Conservation (phyloP, 2,329 filamentous ascomycete genomes). For the Cyclaneusma minus region DNA sequence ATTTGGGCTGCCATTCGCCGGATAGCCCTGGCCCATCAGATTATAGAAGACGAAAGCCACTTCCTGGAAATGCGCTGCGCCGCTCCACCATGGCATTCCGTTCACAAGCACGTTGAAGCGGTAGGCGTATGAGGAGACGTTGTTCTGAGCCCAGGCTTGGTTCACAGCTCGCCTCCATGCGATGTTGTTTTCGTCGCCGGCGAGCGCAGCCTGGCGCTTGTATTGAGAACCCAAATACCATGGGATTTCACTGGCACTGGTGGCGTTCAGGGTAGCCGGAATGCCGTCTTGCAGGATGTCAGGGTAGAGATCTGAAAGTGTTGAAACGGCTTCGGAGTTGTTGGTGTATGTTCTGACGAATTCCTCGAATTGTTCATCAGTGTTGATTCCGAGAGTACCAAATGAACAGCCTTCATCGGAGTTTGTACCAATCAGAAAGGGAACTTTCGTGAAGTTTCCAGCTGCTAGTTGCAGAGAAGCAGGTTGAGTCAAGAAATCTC, state of each 20-base stretch:
- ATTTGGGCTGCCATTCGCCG: conserved; percentile 15
- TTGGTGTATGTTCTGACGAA: conserved; percentile 1
- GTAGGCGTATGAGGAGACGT: conserved; percentile 39
- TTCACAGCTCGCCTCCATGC: conserved; percentile 37
- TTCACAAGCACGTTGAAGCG: conserved; percentile 41
- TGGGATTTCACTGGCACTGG: neutral
- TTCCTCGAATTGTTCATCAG: conserved; percentile 29
- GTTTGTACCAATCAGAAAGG: conserved; percentile 47
- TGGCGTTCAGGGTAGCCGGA: conserved; percentile 21
- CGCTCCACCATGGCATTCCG: conserved; percentile 24
- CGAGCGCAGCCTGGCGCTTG: conserved; percentile 7
- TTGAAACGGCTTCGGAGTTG: conserved; percentile 16
- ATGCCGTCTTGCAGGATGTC: conserved; percentile 31
- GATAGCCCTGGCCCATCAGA: conserved; percentile 13
- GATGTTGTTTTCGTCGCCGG: conserved; percentile 25
- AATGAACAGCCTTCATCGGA: conserved; percentile 49
- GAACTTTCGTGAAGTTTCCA: conserved; percentile 47
- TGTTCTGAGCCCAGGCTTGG: conserved; percentile 31
- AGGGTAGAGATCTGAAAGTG: conserved; percentile 31
- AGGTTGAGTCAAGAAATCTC: conserved; percentile 36
- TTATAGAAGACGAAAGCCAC: conserved; percentile 22
- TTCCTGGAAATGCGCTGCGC: conserved; percentile 34
- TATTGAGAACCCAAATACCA: conserved; percentile 5
- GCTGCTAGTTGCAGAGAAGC: conserved; percentile 35
- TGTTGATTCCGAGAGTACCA: conserved; percentile 35